phyloP scores from a whole-genome alignment of 2,329 filamentous ascomycete genomes.

The Calonectria henricotiae region DNA sequence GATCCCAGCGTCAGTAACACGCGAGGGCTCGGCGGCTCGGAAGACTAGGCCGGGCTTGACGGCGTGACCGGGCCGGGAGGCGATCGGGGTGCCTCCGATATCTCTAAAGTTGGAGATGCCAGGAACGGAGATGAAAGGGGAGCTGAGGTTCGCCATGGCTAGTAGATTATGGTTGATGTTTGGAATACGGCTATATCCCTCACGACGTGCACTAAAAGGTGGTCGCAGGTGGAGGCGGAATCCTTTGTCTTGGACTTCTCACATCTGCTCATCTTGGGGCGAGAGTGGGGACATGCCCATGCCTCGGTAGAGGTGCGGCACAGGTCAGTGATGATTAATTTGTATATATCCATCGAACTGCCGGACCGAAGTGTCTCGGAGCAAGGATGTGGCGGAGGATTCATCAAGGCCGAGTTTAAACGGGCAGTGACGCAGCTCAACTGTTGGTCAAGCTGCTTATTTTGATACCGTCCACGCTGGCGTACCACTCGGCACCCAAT shows the following conservation, averaged over 20 bases:
- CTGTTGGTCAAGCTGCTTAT: neutral
- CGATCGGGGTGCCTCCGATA: constrained; percentile 70
- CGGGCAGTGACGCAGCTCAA: neutral
- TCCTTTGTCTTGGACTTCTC: neutral
- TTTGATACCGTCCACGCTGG: too few relatives aligned
- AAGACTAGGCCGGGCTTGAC: constrained; percentile 74
- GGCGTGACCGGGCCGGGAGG: constrained; percentile 69
- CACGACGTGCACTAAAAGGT: constrained; percentile 3
- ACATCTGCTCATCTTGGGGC: constrained; percentile 31
- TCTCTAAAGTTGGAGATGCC: constrained; percentile 81
- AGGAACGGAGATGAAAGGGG: constrained; percentile 68
- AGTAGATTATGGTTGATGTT: constrained; percentile 8
- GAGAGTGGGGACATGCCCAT: constrained; percentile 39
- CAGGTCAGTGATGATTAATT: neutral
- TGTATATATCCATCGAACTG: neutral
- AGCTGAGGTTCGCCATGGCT: constrained; percentile 51
- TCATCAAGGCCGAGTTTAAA: neutral
- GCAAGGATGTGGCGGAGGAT: neutral
- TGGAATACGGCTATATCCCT: neutral
- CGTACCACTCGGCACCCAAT: neutral
- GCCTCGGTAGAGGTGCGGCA: constrained; percentile 28
- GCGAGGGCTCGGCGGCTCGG: constrained; percentile 79
- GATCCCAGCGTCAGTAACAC: constrained; percentile 70
- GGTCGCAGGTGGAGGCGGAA: neutral
- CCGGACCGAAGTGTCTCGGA: neutral